Evolutionary conservation across 139 green algal species (phyloP), one percentile per base, ranked within the genome.

Genomic region (Pycnococcus provasolii): DNA sequence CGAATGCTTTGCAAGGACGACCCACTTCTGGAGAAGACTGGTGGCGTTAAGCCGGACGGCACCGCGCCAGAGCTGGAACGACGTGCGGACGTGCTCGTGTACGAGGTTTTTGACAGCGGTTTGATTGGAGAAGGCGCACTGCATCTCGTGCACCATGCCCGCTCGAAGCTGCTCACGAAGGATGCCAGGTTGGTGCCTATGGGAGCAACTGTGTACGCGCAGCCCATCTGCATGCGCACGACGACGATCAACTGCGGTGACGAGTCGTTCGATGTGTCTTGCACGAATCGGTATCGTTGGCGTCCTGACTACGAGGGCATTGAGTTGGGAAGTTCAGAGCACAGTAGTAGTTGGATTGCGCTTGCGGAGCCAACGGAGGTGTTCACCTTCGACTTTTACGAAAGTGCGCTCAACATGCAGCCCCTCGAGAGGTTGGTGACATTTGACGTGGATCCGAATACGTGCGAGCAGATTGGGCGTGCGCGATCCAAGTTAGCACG

Each of bases 71-170:
- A 90, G 64, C 69, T 91, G 66, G 73, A 81, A 4, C 47, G 62
- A 9, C 64, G 70, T 3, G 63, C 68, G 1, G 69, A 80, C 71
- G 60, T 72, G 72, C 73, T 71, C 62, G 85, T 88, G 4, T 90
- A 84, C 61, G 85, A 92, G 79, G 85, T 87, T 6, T 94, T 94
- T 67, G 88, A 94, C 69, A 80, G 64, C 8, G 88, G 88, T 3
- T 61, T 90, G 26, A 89, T 94, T 42, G 88, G 88, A 0, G 88
- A 94, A 67, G 88, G 88, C 9, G 79, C 80, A 41, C 74, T 94
- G 48, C 88, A 94, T 73, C 61, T 85, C 11, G 47, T 91, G 26
- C 53, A 45, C 51, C n/a, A 64, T 46, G 66, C 70, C 3, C 65
- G 70, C 45, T n/a, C 58, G 3, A 69, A 73, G 45, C 67, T 91